Conservation (phyloP, 192 early-diverging fungal genomes). For the Entomortierella lignicola region DNA sequence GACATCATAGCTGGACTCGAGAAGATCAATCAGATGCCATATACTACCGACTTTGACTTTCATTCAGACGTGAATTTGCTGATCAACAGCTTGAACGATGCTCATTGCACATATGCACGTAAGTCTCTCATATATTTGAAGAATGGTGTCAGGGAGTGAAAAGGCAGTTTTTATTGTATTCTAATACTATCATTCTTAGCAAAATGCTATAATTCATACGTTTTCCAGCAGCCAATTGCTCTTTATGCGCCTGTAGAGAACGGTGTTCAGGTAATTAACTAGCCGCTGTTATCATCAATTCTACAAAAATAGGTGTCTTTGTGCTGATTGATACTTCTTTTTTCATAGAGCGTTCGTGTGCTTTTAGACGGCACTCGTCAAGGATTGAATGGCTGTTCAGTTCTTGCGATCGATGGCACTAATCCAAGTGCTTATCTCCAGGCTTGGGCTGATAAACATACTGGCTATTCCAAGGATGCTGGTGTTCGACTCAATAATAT, state of each 20-base stretch:
- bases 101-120: constrained; percentile 14
- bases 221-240: not conserved
- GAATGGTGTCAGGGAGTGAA: too few species aligned
- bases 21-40: constrained; percentile 6
- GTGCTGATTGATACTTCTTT: not conserved
- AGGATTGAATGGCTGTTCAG: constrained; percentile 18
- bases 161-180: too few species aligned
- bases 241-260: constrained; percentile 26
- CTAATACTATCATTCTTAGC: constrained; percentile 5
- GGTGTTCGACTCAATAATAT: constrained; percentile 38
- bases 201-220: not conserved
- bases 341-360: constrained; percentile 6
- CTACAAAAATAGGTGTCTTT: too few species aligned
- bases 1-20: constrained; percentile 6
- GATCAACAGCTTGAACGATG: constrained; percentile 7
- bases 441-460: constrained; percentile 11
- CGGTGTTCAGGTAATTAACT: constrained; percentile 14
- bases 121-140: not conserved
- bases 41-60: constrained; percentile 15
- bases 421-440: constrained; percentile 16
- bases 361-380: not conserved
- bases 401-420: constrained; percentile 20
- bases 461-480: constrained; percentile 25
- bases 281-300: not conserved
- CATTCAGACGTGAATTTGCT: not conserved